phyloP scores from a whole-genome alignment of 2,329 filamentous ascomycete species.

The Diaporthe citriasiana region DNA sequence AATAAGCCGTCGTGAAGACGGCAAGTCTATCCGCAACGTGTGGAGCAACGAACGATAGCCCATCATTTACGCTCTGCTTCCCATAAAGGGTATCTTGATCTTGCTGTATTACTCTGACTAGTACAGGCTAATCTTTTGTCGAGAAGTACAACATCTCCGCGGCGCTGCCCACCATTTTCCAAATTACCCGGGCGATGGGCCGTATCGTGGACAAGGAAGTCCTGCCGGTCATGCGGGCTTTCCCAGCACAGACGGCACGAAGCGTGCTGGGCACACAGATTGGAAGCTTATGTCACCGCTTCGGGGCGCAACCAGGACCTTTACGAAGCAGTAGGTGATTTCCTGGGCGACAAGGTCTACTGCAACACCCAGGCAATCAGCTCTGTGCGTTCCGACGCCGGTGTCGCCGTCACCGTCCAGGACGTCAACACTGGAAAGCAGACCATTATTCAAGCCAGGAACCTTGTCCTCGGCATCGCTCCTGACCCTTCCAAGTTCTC shows the following conservation, averaged over 20 bases:
- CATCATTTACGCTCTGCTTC: background rate
- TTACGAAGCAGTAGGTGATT: conserved; percentile 54
- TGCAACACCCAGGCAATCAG: conserved; percentile 53
- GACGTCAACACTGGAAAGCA: conserved; percentile 44
- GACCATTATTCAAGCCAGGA: conserved; percentile 51
- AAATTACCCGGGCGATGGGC: conserved; percentile 58
- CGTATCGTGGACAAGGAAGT: conserved; percentile 59
- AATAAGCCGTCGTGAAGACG: background rate
- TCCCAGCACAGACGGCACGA: conserved; percentile 53
- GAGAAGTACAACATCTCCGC: conserved; percentile 61
- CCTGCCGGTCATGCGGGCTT: conserved; percentile 61
- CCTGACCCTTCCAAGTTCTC: conserved; percentile 51
- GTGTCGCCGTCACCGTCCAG: conserved; percentile 50
- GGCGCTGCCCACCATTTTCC: conserved; percentile 57
- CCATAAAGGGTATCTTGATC: background rate
- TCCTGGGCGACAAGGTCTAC: conserved; percentile 55
- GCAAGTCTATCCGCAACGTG: background rate
- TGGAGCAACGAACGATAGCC: background rate
- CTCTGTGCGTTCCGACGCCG: conserved; percentile 49
- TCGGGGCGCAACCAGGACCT: conserved; percentile 57
- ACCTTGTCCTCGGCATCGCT: conserved; percentile 54
- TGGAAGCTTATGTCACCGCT: conserved; percentile 51
- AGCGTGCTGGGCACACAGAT: conserved; percentile 49
- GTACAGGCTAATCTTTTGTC: conserved; percentile 51
- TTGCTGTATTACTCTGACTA: background rate